phyloP scores from a whole-genome alignment of 2,329 filamentous ascomycete genomes.

The Verticillium dahliae region DNA sequence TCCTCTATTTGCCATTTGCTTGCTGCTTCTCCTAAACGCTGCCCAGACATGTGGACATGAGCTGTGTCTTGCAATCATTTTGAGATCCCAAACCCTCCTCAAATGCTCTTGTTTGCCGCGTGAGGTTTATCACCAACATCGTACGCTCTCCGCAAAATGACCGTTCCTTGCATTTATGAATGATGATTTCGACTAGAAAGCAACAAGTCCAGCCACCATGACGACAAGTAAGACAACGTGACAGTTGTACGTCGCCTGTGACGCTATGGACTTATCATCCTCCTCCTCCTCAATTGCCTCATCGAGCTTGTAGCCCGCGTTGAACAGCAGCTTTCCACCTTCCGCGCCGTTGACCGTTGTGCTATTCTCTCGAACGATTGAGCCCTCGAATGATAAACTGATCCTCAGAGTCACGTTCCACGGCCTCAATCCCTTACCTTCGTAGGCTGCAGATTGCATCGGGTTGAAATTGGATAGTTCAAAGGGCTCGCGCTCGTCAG shows the following conservation, averaged over 20 bases:
- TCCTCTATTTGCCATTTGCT: background rate
- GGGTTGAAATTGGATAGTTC: constrained; percentile 5
- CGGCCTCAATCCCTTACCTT: background rate
- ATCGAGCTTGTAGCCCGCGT: background rate
- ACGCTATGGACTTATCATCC: background rate
- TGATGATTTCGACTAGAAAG: background rate
- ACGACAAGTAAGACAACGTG: background rate
- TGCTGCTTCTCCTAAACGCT: no score
- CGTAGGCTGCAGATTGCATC: background rate
- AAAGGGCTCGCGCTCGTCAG: background rate
- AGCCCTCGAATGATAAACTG: constrained; percentile 6
- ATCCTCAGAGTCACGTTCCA: background rate
- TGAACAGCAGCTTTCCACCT: background rate
- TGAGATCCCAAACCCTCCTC: no score
- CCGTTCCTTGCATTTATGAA: no score
- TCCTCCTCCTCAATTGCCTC: background rate
- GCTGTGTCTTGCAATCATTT: no score
- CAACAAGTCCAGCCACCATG: background rate
- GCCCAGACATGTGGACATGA: no score
- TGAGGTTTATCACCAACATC: no score
- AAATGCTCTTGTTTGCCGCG: no score
- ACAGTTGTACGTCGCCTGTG: background rate
- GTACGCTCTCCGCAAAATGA: no score
- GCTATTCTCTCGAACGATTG: constrained; percentile 10
- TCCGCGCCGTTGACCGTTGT: constrained; percentile 1